phyloP scores from a whole-genome alignment of 2,329 filamentous ascomycete genomes.

The Botrytis pseudocinerea region DNA sequence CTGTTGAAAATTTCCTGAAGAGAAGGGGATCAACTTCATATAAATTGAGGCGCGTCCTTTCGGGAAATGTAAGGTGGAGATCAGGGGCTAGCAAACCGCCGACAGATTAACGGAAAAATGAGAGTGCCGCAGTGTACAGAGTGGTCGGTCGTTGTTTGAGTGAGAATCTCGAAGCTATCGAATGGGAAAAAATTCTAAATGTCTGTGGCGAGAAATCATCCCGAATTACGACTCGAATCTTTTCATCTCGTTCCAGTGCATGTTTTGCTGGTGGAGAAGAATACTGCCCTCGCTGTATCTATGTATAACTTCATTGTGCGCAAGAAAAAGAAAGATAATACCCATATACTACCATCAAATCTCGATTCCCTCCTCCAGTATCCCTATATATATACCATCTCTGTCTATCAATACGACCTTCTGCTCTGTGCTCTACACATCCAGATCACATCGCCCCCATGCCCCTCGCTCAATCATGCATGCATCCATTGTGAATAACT shows the following conservation, averaged over 20 bases:
- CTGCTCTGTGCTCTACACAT: background rate
- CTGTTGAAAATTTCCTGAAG: background rate
- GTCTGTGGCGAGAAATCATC: background rate
- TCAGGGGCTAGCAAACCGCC: background rate
- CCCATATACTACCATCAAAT: background rate
- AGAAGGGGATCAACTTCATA: background rate
- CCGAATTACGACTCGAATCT: background rate
- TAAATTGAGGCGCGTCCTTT: background rate
- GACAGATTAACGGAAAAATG: background rate
- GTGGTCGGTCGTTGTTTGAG: background rate
- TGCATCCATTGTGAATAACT: background rate
- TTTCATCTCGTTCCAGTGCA: background rate
- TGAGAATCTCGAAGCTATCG: background rate
- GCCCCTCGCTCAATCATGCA: background rate
- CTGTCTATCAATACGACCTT: background rate
- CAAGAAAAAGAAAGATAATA: no score
- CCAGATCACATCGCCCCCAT: background rate
- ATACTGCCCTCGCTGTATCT: no score
- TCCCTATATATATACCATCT: background rate
- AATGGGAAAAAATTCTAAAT: background rate
- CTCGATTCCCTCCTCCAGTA: background rate
- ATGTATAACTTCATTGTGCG: no score
- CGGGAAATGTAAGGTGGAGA: background rate
- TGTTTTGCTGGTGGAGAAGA: background rate
- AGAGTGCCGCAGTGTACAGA: background rate